A percentile compares a stretch with the other conserved stretches of the same genome.
phyloP scores from a whole-genome alignment of 164 flowering plant genomes.

The Warburgia ugandensis region DNA sequence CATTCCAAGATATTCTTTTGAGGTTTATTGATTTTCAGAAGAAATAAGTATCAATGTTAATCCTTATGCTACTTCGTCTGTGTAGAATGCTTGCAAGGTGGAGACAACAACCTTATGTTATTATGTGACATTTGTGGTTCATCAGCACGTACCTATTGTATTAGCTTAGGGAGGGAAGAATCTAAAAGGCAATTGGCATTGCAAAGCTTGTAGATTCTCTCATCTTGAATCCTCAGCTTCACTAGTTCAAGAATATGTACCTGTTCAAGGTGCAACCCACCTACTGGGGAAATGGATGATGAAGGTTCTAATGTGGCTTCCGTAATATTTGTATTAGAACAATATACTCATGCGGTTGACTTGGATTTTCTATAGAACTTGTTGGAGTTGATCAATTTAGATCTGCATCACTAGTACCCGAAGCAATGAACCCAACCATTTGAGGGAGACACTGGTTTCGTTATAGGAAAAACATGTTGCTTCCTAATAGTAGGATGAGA shows the following conservation, averaged over 20 bases:
- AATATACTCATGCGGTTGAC: too few relatives aligned
- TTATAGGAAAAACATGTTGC: slow-evolving; percentile 48
- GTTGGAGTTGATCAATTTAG: slow-evolving; percentile 13
- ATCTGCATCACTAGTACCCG: slow-evolving; percentile 46
- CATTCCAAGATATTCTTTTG: slow-evolving; percentile 15
- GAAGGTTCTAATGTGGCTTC: slow-evolving; percentile 33
- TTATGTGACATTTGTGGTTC: slow-evolving; percentile 97
- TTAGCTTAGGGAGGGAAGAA: slow-evolving; percentile 87
- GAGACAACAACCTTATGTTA: slow-evolving; percentile 90
- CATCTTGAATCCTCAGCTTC: slow-evolving; percentile 45
- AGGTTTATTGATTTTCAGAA: slow-evolving; percentile 96
- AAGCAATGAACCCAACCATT: slow-evolving; percentile 61
- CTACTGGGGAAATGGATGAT: slow-evolving; percentile 25
- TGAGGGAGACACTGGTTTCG: slow-evolving; percentile 67
- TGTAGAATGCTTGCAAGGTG: slow-evolving; percentile 84
- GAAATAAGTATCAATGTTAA: slow-evolving; percentile 78
- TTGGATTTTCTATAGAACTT: too few relatives aligned
- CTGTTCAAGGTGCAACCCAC: slow-evolving; percentile 27
- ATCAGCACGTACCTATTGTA: slow-evolving; percentile 97
- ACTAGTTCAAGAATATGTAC: slow-evolving; percentile 27
- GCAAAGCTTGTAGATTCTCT: slow-evolving; percentile 71
- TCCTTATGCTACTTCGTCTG: slow-evolving; percentile 90
- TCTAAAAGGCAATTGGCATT: slow-evolving; percentile 99
- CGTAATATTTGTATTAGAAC: neutral
- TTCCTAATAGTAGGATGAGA: slow-evolving; percentile 36